phyloP scores from a whole-genome alignment of 495 filamentous ascomycete genomes.

The Schizothecium vesticola region DNA sequence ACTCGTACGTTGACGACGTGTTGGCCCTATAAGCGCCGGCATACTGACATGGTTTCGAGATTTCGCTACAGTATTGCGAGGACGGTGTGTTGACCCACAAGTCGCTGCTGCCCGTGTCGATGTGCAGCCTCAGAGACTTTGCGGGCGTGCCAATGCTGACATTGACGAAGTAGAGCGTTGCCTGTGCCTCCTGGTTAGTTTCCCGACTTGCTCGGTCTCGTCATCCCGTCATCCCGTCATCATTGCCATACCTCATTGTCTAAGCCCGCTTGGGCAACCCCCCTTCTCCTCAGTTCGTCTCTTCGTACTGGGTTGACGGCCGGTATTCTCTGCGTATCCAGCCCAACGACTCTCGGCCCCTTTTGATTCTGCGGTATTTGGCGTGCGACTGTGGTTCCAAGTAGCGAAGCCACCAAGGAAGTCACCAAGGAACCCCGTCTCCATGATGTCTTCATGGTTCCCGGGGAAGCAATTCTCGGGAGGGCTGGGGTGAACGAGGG shows the following conservation, averaged over 20 bases:
- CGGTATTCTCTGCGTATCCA: constrained; percentile 41
- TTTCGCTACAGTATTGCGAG: constrained; percentile 54
- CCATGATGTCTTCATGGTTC: background rate
- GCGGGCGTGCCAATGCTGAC: constrained; percentile 66
- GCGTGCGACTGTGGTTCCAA: constrained; percentile 14
- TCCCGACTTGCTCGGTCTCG: background rate
- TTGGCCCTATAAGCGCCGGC: constrained; percentile 69
- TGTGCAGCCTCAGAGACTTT: constrained; percentile 57
- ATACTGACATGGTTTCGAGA: constrained; percentile 43
- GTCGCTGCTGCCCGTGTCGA: constrained; percentile 87
- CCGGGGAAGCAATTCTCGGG: background rate
- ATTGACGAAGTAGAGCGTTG: constrained; percentile 67
- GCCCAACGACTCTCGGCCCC: constrained; percentile 41
- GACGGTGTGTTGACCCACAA: constrained; percentile 73
- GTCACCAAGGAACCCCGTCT: constrained; percentile 7
- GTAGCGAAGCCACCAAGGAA: constrained; percentile 16
- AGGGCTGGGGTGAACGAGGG: background rate
- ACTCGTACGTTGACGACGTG: constrained; percentile 73
- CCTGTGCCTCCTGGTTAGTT: constrained; percentile 24
- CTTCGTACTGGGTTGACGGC: constrained; percentile 36
- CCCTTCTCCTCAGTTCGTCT: constrained; percentile 44
- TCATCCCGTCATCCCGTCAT: background rate
- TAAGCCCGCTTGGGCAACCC: constrained; percentile 35
- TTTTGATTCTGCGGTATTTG: constrained; percentile 16
- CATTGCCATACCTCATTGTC: constrained; percentile 43